A percentile compares a stretch with the other conserved stretches of the same genome.
These are phyloP conservation scores for Aspergillus novoparasiticus DNA, from an alignment of 2,329 filamentous ascomycete genomes.

Conservation along the genomic window DNA sequence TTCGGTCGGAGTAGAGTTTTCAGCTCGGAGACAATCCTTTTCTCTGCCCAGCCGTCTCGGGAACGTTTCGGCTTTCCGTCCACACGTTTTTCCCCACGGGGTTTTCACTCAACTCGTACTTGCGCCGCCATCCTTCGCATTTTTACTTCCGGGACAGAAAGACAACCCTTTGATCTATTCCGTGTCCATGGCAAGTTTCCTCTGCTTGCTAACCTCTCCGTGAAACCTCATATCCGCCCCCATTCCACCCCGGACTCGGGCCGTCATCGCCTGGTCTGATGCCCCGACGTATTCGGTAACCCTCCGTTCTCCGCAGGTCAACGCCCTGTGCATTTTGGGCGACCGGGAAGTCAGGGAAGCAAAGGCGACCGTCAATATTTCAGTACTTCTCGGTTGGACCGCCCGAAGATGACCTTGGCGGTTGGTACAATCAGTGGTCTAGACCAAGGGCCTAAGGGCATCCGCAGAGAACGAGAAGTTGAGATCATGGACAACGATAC, in stretches of 20 bases:
- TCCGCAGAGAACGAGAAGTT: slow-evolving; percentile 12
- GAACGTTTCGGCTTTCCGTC: slow-evolving; percentile 6
- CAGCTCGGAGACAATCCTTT: background rate
- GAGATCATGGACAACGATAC: slow-evolving; percentile 20
- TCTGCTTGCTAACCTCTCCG: background rate
- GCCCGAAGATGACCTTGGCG: slow-evolving; percentile 24
- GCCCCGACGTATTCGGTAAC: background rate
- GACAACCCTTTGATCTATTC: background rate
- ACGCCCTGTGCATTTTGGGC: background rate
- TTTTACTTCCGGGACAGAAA: background rate
- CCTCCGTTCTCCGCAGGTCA: background rate
- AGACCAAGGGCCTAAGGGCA: slow-evolving; percentile 13
- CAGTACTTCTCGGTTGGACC: background rate
- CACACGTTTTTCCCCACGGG: slow-evolving; percentile 6
- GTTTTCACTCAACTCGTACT: background rate
- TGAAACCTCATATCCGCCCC: background rate
- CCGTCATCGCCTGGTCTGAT: slow-evolving; percentile 1
- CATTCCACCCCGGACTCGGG: background rate
- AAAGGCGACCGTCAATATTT: background rate
- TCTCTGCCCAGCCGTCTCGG: background rate
- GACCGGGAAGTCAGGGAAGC: background rate
- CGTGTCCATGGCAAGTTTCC: background rate
- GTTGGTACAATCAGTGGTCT: slow-evolving; percentile 24
- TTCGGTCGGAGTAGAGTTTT: background rate
- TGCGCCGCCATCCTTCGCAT: background rate